A percentile compares a stretch with the other conserved stretches of the same genome.
phyloP scores from a whole-genome alignment of 164 flowering plant species.

The Paratinospora sagittata region DNA sequence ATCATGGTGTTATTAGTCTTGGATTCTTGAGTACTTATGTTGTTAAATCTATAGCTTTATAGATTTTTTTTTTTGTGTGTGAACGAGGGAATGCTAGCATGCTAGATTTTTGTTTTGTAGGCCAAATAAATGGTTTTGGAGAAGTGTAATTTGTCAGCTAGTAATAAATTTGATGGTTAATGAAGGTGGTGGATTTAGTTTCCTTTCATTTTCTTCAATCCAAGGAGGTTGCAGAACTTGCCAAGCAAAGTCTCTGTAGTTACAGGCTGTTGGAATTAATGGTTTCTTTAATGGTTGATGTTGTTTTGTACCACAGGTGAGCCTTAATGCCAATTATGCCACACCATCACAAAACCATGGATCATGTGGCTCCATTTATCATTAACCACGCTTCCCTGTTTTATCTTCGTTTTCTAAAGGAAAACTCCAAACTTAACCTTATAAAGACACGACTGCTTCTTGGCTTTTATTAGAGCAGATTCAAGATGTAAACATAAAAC shows the following conservation, averaged over 20 bases:
- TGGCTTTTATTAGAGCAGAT: background rate
- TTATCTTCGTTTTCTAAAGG: too few relatives aligned
- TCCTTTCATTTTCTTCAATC: slow-evolving; percentile 3
- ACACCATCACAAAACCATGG: background rate
- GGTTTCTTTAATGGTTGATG: background rate
- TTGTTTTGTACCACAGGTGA: background rate
- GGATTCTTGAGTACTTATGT: background rate
- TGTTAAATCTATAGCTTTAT: background rate
- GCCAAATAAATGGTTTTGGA: background rate
- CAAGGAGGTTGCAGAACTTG: background rate
- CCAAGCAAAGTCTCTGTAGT: slow-evolving; percentile 4
- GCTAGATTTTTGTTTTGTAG: background rate
- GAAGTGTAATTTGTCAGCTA: background rate
- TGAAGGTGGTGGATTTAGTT: background rate
- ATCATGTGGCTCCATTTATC: background rate
- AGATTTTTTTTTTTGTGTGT: too few relatives aligned
- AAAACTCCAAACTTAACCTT: too few relatives aligned
- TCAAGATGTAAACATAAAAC: background rate
- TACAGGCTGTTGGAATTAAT: slow-evolving; percentile 11
- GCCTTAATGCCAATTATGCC: background rate
- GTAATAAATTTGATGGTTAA: background rate
- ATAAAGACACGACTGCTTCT: too few relatives aligned
- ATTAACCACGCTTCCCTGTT: too few relatives aligned
- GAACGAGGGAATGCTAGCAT: background rate
- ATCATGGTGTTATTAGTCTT: background rate